These are phyloP conservation scores for Calcarisporium arbuscula DNA, from an alignment of 2,329 filamentous ascomycete species.

Conservation along the genomic window DNA sequence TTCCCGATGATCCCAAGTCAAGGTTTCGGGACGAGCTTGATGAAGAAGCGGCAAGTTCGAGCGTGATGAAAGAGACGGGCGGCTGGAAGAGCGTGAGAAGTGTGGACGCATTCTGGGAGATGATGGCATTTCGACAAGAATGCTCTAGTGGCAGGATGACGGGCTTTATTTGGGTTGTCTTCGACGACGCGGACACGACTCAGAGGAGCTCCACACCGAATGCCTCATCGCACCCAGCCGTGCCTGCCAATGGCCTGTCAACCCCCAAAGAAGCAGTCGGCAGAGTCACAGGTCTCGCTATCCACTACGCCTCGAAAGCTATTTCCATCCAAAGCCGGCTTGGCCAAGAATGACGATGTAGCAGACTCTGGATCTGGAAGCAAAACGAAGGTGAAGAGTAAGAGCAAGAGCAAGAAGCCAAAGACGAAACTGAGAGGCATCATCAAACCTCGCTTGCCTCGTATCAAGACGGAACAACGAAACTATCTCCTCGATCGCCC, in stretches of 20 bases:
- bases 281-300: conserved; percentile 18
- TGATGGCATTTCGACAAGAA: conserved; percentile 95
- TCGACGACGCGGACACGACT: conserved; percentile 45
- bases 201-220: conserved; percentile 18
- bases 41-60: conserved; percentile 62
- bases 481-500: conserved; percentile 44
- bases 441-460: conserved; percentile 58
- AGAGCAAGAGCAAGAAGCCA: conserved; percentile 30
- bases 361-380: conserved; percentile 3
- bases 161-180: conserved; percentile 90
- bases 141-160: conserved; percentile 89
- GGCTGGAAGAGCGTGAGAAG: conserved; percentile 79
- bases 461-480: conserved; percentile 53
- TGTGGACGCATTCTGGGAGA: conserved; percentile 94
- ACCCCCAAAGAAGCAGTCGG: conserved; percentile 27
- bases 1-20: conserved; percentile 92
- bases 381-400: conserved; percentile 9
- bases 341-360: background rate
- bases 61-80: conserved; percentile 49
- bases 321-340: conserved; percentile 18
- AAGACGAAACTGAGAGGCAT: conserved; percentile 48
- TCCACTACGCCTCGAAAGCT: conserved; percentile 27
- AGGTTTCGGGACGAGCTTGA: conserved; percentile 86
- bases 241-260: conserved; percentile 12
- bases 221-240: conserved; percentile 19